phyloP scores from a whole-genome alignment of 176 grass and related monocot genomes.

The Puya raimondii region DNA sequence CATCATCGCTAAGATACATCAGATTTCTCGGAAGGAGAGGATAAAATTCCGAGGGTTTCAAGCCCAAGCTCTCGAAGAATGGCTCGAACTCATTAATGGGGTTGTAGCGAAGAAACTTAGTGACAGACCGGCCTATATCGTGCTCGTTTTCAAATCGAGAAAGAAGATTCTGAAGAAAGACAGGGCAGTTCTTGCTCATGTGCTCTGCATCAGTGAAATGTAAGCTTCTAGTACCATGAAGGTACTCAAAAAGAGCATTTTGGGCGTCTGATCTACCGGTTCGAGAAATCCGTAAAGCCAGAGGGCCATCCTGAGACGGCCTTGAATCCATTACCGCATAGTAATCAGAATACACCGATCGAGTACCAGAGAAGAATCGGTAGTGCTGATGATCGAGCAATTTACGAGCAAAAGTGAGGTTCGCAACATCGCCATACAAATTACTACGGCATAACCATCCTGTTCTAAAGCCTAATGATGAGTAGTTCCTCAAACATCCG shows the following conservation, averaged over 20 bases:
- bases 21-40: conserved; percentile 31
- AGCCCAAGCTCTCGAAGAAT: conserved; percentile 54
- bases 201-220: conserved; percentile 33
- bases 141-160: conserved; percentile 12
- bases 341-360: background rate
- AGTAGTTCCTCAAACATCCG: background rate
- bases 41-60: conserved; percentile 21
- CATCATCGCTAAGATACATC: conserved; percentile 42
- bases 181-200: conserved; percentile 47
- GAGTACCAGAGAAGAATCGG: background rate
- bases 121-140: conserved; percentile 17
- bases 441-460: no score
- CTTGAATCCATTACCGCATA: conserved; percentile 1
- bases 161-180: conserved; percentile 30
- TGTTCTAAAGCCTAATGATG: no score
- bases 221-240: conserved; percentile 30
- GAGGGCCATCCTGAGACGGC: background rate
- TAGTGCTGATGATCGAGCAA: background rate
- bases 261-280: conserved; percentile 20
- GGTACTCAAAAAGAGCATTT: conserved; percentile 37
- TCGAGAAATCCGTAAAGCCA: background rate
- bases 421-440: no score
- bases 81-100: conserved; percentile 63
- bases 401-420: background rate
- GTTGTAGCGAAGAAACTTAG: conserved; percentile 33